Evolutionary conservation across 129 eudicot species (phyloP).

Genomic region (Pittosporum tobira): DNA sequence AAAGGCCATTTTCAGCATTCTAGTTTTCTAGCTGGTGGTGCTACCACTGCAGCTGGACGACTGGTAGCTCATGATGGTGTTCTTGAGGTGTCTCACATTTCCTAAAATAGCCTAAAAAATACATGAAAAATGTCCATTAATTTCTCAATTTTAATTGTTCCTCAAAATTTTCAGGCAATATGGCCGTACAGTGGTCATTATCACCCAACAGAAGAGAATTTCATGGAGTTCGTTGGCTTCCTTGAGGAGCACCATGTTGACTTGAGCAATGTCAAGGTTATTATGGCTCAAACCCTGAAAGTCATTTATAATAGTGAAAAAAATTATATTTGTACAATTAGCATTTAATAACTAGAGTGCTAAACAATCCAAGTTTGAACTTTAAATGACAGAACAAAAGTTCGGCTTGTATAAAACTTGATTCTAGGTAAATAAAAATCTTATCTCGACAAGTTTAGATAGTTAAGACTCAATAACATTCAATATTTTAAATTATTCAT

Average conservation of each 20-base stretch:
- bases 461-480: too few relatives aligned
- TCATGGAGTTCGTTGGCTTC: slow-evolving; percentile 44
- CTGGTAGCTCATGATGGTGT: slow-evolving; percentile 55
- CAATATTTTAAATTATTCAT: too few relatives aligned
- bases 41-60: slow-evolving; percentile 78
- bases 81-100: slow-evolving; percentile 39
- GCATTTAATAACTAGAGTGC: background rate
- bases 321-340: background rate
- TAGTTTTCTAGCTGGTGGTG: slow-evolving; percentile 89
- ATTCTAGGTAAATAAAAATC: too few relatives aligned
- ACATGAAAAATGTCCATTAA: too few relatives aligned
- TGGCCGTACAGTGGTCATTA: slow-evolving; percentile 91
- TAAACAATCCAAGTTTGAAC: too few relatives aligned
- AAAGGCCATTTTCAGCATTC: slow-evolving; percentile 87
- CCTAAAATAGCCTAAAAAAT: too few relatives aligned
- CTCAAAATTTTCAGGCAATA: slow-evolving; percentile 40
- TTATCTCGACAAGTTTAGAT: too few relatives aligned
- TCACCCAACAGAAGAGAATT: slow-evolving; percentile 67
- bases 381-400: too few relatives aligned
- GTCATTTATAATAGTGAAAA: background rate
- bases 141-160: background rate
- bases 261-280: slow-evolving; percentile 57
- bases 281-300: background rate
- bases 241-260: slow-evolving; percentile 55
- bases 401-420: too few relatives aligned